Evolutionary conservation across 169 alveolate genomes (phyloP), one percentile per base, ranked within the genome.

Genomic region (Babesia divergens): DNA sequence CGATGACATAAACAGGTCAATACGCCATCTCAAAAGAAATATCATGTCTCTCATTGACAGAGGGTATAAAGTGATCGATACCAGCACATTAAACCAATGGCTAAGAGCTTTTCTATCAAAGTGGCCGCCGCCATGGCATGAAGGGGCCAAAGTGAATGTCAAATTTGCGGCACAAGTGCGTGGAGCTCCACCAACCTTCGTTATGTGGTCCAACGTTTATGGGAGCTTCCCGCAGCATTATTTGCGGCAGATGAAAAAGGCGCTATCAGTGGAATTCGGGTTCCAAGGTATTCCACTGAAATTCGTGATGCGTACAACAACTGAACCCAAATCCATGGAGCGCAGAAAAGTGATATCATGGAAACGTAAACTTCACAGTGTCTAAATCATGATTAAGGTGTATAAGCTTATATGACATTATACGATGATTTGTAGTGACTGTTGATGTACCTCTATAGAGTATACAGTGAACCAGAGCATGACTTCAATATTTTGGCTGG

Each of bases 51-150:
- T 75, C 8, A 20, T 53, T 2, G 46, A 65, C 26, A 53, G 64
- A 26, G 40, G 62, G 22, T 42, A 54, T 18, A 16, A 42, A 20
- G 40, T 53, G 56, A 24, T 76, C 7, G 81, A 66, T 26, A 79
- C 82, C 1, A 66, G 55, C 68, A 24, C 24, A 6, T 68, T 79
- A 60, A 79, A 79, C 64, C 32, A 67, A 4, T 79, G 87, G 87
- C 40, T 79, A 52, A 49, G 83, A 14, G 32, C 74, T 16, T 79
- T 79, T 46, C 24, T 65, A 34, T 76, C 65, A 28, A 65, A 51
- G 70, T 79, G 87, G 87, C 94, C 94, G 24, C 92, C 94, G 13
- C 94, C 94, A 11, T 90, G 94, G 94, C 52, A 84, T n/a, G 82
- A 83, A n/a, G 94, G 94, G 31, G 59, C 90, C 34, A 83, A 84